Base-by-base conservation (phyloP, 371 early-diverging fungal species). In the Thermomucor indicae-seudaticae region DNA sequence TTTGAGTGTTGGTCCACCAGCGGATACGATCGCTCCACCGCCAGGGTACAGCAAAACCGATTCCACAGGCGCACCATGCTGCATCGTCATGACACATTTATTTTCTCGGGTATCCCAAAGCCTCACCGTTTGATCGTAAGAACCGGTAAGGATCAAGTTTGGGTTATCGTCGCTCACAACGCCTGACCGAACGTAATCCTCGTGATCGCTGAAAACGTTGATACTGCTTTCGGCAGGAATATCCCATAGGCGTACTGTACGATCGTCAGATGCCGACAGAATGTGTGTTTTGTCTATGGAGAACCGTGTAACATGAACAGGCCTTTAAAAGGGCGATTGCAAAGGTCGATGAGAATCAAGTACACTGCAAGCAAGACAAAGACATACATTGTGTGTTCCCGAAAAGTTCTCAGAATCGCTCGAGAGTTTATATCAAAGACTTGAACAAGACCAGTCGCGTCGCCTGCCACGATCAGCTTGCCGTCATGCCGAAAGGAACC, bases 41-140 rank as follows among this genome's bases (percentile, higher is more conserved):
- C 90, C 88, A 3, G 92, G 91, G 60, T 93, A 90, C 65, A 88
- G 79, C 32, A 93, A 63, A 11, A 95, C 78, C 29, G 80, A 74
- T 71, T 97, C 97, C 1, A 96, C 90, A 11, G 98, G 98, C 7
- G 80, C 79, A 23, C 83, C 93, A 56, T 93, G 94, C 38, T 81
- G 65, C 77, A 96, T 81, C 3, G 89, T 88, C 72, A 90, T 79
- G 6, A 80, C 79, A 67, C 91, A 86, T 8, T 60, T 59, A 45
- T 81, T 80, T 32, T 86, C 73, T 43, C 96, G 84, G 60, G 84
- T 65, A 72, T 97, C 98, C 89, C 91, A 97, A 16, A 96, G 67
- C 57, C 81, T 82, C 27, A 96, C 89, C 16, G 94, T 92, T 62
- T 92, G 93, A 68, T 97, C 98, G 63, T 96, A 97, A 0, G 96